These are phyloP conservation scores for Wickerhamiella siamensis DNA, from an alignment of 805 yeast genomes.

Conservation along the genomic window DNA sequence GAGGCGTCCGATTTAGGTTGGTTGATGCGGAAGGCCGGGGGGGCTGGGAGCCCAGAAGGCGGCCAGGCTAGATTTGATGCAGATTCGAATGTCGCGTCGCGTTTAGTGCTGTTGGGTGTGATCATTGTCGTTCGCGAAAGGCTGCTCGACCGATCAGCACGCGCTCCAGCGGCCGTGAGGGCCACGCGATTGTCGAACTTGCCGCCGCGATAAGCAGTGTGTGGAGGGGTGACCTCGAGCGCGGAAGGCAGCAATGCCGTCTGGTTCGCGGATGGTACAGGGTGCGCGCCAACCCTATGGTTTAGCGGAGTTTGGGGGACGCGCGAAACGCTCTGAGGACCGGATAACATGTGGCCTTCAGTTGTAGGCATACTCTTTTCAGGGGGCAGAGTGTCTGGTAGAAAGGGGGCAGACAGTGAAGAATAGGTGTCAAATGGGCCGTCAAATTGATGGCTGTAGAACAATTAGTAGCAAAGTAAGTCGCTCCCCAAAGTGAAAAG, in stretches of 20 bases:
- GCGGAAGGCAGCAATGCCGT: constrained; percentile 24
- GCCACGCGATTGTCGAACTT: neutral
- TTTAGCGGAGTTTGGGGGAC: neutral
- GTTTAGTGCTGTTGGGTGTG: neutral
- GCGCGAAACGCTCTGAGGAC: neutral
- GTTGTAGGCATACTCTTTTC: neutral
- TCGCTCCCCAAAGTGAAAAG: too few species aligned
- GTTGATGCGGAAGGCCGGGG: neutral
- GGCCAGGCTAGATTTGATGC: neutral
- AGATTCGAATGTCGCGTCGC: neutral
- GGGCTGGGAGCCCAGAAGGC: neutral
- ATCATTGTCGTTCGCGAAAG: neutral
- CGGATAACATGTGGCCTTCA: neutral
- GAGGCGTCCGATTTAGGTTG: neutral
- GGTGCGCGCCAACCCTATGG: neutral
- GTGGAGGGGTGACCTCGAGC: constrained; percentile 25
- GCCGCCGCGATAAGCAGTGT: constrained; percentile 10
- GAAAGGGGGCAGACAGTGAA: too few species aligned
- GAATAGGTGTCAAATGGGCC: too few species aligned
- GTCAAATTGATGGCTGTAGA: too few species aligned
- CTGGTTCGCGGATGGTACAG: neutral
- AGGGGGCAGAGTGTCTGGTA: too few species aligned
- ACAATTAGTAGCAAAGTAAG: too few species aligned
- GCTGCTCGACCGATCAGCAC: neutral
- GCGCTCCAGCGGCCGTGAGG: neutral